Evolutionary conservation across 371 early-diverging fungal species (phyloP).

Genomic region (Mortierella sp.): DNA sequence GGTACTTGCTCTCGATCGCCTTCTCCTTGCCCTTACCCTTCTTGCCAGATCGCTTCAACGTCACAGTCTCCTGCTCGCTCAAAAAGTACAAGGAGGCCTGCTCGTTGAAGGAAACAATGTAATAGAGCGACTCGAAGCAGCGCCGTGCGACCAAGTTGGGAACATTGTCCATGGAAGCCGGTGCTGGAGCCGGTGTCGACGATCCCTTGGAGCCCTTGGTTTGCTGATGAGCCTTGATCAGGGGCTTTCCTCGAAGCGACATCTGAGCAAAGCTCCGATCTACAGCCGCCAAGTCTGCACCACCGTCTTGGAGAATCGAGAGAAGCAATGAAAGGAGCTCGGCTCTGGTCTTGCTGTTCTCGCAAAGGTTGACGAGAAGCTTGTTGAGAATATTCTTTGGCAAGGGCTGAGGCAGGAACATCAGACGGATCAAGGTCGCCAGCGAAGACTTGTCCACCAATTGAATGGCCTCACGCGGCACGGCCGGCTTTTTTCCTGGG

Average conservation of each 20-base stretch:
- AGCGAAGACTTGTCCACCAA: conserved; percentile 87
- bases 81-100: conserved; percentile 80
- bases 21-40: conserved; percentile 80
- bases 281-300: conserved; percentile 80
- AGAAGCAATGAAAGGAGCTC: conserved; percentile 91
- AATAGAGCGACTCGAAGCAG: conserved; percentile 86
- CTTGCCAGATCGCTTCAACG: conserved; percentile 62
- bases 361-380: conserved; percentile 88
- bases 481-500: conserved; percentile 60
- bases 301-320: conserved; percentile 88
- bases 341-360: conserved; percentile 88
- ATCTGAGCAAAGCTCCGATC: conserved; percentile 86
- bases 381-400: conserved; percentile 78
- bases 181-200: conserved; percentile 32
- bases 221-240: conserved; percentile 31
- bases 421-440: conserved; percentile 85
- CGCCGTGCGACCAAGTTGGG: conserved; percentile 91
- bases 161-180: conserved; percentile 63
- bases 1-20: conserved; percentile 76
- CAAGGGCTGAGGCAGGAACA: conserved; percentile 84
- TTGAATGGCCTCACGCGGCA: conserved; percentile 78
- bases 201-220: conserved; percentile 49
- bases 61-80: conserved; percentile 77
- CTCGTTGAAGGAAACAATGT: conserved; percentile 77
- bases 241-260: conserved; percentile 68